These are phyloP conservation scores for Neospermospora avenae DNA, from an alignment of 2,329 filamentous ascomycete genomes.

Conservation along the genomic window DNA sequence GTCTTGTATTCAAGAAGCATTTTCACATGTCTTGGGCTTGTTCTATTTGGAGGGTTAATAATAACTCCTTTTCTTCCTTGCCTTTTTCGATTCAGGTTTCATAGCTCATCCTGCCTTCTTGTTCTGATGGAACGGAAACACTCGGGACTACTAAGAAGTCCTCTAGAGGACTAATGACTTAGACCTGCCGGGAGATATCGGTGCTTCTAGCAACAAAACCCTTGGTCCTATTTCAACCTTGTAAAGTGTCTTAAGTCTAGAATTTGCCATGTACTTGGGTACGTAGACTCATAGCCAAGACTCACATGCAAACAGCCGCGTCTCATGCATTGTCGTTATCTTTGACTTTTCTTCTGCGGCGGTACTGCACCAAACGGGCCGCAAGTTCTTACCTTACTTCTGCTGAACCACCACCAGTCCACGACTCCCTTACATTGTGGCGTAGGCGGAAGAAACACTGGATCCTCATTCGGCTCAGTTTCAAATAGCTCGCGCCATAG, in stretches of 20 bases:
- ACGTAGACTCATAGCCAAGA: not conserved
- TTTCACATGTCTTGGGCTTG: too few species aligned
- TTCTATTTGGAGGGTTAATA: too few species aligned
- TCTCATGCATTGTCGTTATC: not conserved
- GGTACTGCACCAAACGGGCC: not conserved
- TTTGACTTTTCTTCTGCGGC: constrained; percentile 2
- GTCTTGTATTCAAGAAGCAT: too few species aligned
- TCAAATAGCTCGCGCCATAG: not conserved
- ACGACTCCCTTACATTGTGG: constrained; percentile 7
- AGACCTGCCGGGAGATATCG: not conserved
- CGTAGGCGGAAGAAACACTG: constrained; percentile 3
- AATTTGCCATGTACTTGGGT: not conserved
- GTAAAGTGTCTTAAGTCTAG: not conserved
- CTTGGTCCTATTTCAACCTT: not conserved
- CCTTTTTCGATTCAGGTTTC: not conserved
- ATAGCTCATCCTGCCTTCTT: not conserved
- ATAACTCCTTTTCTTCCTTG: not conserved
- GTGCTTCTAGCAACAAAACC: not conserved
- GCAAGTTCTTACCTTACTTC: not conserved
- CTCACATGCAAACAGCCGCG: not conserved
- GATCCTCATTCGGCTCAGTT: constrained; percentile 10
- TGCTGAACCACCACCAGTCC: not conserved
- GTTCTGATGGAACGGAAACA: not conserved
- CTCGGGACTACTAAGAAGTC: not conserved
- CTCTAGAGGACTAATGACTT: not conserved